Percentiles rank a stretch among this genome's conserved stretches.
Conservation (phyloP, 1,284 basidiomycete genomes). For the Microbotryum lychnidis-dioicae region DNA sequence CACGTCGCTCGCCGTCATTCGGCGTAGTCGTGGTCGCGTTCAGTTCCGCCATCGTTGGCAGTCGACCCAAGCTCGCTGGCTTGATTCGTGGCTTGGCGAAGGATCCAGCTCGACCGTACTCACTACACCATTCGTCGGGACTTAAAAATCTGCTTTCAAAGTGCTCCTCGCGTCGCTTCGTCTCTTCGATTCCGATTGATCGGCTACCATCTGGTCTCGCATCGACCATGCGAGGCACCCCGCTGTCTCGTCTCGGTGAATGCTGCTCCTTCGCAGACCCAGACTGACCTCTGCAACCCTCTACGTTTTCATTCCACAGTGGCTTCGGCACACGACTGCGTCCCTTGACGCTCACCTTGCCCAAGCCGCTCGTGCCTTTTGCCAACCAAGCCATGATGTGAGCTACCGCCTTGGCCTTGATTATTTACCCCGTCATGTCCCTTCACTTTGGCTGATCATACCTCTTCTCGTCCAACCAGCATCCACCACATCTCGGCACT, state of each 20-base stretch:
- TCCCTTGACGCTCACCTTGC: slow-evolving; percentile 46
- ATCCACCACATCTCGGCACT: background rate
- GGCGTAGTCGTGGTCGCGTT: background rate
- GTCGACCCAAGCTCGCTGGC: too few relatives aligned
- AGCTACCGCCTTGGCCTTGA: background rate
- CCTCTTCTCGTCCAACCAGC: background rate
- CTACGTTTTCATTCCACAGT: background rate
- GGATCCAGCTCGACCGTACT: too few relatives aligned
- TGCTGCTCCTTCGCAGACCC: background rate
- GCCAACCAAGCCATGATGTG: slow-evolving; percentile 44
- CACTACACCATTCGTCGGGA: too few relatives aligned
- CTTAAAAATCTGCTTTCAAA: too few relatives aligned
- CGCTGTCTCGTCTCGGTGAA: background rate
- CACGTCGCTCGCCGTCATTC: too few relatives aligned
- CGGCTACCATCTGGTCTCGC: background rate
- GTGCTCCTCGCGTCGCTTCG: background rate
- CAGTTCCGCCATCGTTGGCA: too few relatives aligned
- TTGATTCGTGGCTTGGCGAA: too few relatives aligned
- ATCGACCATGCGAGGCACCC: background rate
- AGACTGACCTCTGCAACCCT: too few relatives aligned
- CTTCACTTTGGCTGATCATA: background rate
- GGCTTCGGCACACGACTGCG: slow-evolving; percentile 47
- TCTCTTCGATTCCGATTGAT: background rate
- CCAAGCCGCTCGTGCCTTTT: slow-evolving; percentile 48
- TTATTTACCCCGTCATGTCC: background rate